These are phyloP conservation scores for Thielaviopsis ethacetica DNA, from an alignment of 2,329 filamentous ascomycete species.

Conservation along the genomic window DNA sequence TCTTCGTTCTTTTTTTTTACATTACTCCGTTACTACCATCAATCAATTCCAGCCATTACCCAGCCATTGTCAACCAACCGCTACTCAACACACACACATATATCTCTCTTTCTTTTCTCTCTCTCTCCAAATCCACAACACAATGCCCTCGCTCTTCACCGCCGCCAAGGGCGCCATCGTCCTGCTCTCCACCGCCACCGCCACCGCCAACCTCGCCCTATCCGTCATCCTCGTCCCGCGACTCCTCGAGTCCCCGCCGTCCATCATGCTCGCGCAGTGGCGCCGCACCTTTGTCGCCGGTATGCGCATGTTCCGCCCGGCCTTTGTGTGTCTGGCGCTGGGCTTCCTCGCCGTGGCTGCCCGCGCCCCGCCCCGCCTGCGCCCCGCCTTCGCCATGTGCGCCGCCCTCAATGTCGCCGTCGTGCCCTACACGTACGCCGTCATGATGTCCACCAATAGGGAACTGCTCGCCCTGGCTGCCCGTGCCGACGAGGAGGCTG, in stretches of 20 bases:
- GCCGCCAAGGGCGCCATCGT: conserved; percentile 2
- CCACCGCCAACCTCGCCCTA: not conserved
- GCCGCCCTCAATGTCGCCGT: not conserved
- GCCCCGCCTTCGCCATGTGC: too few species aligned
- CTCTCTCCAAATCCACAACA: not conserved
- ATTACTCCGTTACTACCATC: not conserved
- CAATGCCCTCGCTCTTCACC: not conserved
- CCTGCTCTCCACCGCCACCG: not conserved
- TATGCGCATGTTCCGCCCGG: conserved; percentile 2
- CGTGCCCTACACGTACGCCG: conserved; percentile 5
- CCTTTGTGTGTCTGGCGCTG: not conserved
- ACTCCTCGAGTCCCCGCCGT: conserved; percentile 6
- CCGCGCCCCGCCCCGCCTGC: not conserved
- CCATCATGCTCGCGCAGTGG: conserved; percentile 8
- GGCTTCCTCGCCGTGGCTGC: not conserved
- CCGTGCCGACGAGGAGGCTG: not conserved
- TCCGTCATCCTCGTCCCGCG: conserved; percentile 3
- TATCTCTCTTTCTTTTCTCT: not conserved
- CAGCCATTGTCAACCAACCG: not conserved
- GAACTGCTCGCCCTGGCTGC: conserved; percentile 3
- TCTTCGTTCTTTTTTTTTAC: not conserved
- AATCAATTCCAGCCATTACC: not conserved
- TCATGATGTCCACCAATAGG: conserved; percentile 7
- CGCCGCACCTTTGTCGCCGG: conserved; percentile 1
- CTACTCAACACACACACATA: not conserved